Evolutionary conservation across 495 filamentous ascomycete species (phyloP).

Genomic region (Glutinoglossum americanum): DNA sequence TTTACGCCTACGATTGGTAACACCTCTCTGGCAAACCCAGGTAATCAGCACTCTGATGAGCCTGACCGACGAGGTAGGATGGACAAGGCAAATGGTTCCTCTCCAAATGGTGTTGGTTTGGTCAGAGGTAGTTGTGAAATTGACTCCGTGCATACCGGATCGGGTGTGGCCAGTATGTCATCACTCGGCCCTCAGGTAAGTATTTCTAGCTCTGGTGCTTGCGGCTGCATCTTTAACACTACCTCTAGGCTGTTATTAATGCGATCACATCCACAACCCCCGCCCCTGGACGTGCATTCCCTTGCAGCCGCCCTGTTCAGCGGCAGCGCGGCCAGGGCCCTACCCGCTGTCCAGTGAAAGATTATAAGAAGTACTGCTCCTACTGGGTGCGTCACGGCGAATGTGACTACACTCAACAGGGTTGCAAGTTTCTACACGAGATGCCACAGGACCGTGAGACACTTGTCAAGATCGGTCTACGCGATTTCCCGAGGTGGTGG

Average conservation of each 20-base stretch:
- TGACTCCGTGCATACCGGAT: neutral
- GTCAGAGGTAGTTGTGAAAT: neutral
- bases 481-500: conserved; percentile 33
- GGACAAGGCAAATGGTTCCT: neutral
- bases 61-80: neutral
- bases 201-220: neutral
- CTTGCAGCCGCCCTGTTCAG: neutral
- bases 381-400: conserved; percentile 70
- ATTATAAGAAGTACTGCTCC: conserved; percentile 57
- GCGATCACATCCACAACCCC: neutral
- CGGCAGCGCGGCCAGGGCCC: neutral
- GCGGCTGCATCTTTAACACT: neutral
- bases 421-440: conserved; percentile 71
- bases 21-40: neutral
- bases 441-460: conserved; percentile 45
- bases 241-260: neutral
- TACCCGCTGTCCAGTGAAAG: neutral
- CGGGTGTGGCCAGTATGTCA: neutral
- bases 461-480: conserved; percentile 39
- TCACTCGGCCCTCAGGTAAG: neutral
- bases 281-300: neutral
- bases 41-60: neutral
- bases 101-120: neutral
- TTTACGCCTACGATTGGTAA: neutral
- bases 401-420: conserved; percentile 67